These are phyloP conservation scores for Grammothele lineata DNA, from an alignment of 768 basidiomycete genomes.

Conservation along the genomic window DNA sequence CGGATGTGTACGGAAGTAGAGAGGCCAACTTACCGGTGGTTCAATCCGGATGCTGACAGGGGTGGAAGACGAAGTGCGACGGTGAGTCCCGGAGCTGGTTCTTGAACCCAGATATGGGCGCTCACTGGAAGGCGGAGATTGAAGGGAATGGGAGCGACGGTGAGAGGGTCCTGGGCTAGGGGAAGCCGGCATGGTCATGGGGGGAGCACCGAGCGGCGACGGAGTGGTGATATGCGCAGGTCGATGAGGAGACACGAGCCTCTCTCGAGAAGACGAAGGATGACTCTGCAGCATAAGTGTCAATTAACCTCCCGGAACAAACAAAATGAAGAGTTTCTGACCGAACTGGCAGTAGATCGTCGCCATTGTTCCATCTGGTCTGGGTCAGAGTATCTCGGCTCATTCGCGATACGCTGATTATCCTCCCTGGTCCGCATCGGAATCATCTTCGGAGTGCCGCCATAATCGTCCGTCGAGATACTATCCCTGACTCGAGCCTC, in stretches of 20 bases:
- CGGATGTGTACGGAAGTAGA: no score
- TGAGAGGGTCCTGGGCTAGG: conserved; percentile 5
- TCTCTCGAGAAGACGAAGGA: conserved; percentile 8
- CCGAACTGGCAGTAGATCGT: conserved; percentile 14
- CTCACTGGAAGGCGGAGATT: conserved; percentile 8
- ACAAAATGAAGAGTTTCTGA: neutral
- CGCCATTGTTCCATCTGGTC: conserved; percentile 18
- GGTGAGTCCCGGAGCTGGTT: conserved; percentile 1
- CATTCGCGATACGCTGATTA: conserved; percentile 15
- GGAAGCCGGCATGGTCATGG: neutral
- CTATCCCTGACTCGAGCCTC: conserved; percentile 10
- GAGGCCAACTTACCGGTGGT: conserved; percentile 25
- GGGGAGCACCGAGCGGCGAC: conserved; percentile 9
- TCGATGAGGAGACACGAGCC: conserved; percentile 6
- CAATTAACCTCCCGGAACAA: no score
- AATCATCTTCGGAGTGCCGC: neutral
- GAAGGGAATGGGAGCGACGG: conserved; percentile 11
- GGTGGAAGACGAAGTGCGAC: conserved; percentile 8
- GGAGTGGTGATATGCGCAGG: conserved; percentile 10
- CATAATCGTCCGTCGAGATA: neutral
- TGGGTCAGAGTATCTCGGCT: conserved; percentile 20
- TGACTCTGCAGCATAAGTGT: conserved; percentile 8
- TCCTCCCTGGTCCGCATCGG: conserved; percentile 5
- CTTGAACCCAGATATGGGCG: no score
- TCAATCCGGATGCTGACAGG: conserved; percentile 18